phyloP scores from a whole-genome alignment of 106 monocot genomes.

The Dendrobium catenatum region DNA sequence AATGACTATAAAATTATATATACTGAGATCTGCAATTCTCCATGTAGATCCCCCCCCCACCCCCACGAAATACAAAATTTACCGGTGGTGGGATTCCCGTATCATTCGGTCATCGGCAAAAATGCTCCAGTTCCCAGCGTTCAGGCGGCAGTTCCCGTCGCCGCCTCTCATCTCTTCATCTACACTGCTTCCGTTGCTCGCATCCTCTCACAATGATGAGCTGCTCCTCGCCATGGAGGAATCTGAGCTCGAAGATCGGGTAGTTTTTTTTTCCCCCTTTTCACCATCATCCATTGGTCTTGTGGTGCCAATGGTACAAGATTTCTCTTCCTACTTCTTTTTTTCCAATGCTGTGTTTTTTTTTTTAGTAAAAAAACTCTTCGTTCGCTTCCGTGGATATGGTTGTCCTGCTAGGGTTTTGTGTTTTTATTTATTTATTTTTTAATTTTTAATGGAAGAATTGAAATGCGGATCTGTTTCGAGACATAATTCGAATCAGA shows the following conservation, averaged over 20 bases:
- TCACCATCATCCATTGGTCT: neutral
- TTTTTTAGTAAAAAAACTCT: neutral
- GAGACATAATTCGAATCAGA: too few relatives aligned
- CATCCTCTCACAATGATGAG: constrained; percentile 73
- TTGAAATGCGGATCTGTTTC: too few relatives aligned
- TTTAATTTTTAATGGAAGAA: too few relatives aligned
- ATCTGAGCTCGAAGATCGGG: constrained; percentile 85
- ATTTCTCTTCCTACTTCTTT: neutral
- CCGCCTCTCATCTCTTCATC: constrained; percentile 70
- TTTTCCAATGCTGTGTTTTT: neutral
- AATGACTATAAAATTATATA: too few relatives aligned
- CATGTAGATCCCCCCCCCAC: too few relatives aligned
- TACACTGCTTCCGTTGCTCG: constrained; percentile 51
- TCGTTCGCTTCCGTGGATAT: neutral
- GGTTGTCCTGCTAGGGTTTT: neutral
- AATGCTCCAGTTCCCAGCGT: constrained; percentile 90
- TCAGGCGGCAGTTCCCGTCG: constrained; percentile 78
- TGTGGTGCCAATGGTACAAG: neutral
- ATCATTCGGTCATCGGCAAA: neutral
- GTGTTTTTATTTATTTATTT: too few relatives aligned
- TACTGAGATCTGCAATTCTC: too few relatives aligned
- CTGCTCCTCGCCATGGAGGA: constrained; percentile 79
- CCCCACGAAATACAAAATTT: too few relatives aligned
- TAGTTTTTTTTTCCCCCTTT: neutral
- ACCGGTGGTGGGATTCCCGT: too few relatives aligned